A percentile compares a stretch with the other conserved stretches of the same genome.
Evolutionary conservation across 208 protist species (phyloP).

Genomic region (Acanthamoeba lenticulata): DNA sequence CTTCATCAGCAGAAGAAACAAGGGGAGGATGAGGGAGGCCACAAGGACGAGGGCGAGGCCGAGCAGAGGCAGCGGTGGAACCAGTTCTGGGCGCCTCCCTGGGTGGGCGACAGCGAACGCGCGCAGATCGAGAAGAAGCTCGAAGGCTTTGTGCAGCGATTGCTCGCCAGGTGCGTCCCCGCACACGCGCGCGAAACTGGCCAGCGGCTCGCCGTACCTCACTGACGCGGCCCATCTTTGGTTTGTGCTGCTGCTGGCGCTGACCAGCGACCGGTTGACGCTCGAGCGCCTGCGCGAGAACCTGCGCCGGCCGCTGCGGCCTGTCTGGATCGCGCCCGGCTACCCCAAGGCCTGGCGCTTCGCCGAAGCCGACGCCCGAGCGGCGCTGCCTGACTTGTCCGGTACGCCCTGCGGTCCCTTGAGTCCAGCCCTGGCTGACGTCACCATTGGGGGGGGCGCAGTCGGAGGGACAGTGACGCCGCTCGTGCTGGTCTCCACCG

Average conservation of each 20-base stretch:
- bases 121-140: conserved; percentile 26
- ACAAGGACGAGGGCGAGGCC: not conserved
- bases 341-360: not conserved
- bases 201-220: too few species aligned
- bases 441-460: not conserved
- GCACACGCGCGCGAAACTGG: too few species aligned
- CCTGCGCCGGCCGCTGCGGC: not conserved
- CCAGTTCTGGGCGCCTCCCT: not conserved
- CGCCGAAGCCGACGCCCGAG: not conserved
- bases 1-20: not conserved
- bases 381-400: not conserved
- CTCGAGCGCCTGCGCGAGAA: not conserved
- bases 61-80: not conserved
- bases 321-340: not conserved
- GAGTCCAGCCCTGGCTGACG: not conserved
- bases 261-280: not conserved
- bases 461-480: not conserved
- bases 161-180: not conserved
- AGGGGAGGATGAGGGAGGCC: not conserved
- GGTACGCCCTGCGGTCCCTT: not conserved
- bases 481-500: conserved; percentile 31
- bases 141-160: not conserved
- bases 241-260: not conserved
- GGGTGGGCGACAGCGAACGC: conserved; percentile 38
- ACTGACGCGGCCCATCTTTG: too few species aligned